These are phyloP conservation scores for Penicillium fimorum DNA, from an alignment of 495 filamentous ascomycete genomes.

Conservation along the genomic window DNA sequence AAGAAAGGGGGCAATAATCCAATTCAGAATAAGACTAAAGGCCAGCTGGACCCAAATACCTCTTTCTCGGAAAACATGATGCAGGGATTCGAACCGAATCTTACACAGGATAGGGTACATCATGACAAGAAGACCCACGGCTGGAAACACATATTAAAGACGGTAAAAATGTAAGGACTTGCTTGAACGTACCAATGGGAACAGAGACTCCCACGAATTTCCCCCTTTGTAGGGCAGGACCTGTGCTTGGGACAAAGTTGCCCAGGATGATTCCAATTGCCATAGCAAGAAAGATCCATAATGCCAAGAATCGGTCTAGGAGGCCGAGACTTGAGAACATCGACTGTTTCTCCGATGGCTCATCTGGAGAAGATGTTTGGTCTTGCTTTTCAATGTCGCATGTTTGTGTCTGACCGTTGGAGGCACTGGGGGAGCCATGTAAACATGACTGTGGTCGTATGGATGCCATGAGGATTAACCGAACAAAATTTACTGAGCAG, in stretches of 20 bases:
- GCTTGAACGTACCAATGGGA: constrained; percentile 65
- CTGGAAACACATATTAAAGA: constrained; percentile 34
- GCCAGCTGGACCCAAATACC: constrained; percentile 75
- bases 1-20: constrained; percentile 84
- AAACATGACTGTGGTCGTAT: not conserved
- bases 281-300: constrained; percentile 91
- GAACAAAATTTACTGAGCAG: not conserved
- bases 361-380: not conserved
- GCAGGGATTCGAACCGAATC: constrained; percentile 78
- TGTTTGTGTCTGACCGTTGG: not conserved
- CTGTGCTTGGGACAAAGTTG: constrained; percentile 69
- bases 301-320: constrained; percentile 73
- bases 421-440: not conserved
- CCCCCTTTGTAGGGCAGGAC: constrained; percentile 65
- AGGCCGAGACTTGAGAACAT: constrained; percentile 59
- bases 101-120: constrained; percentile 97
- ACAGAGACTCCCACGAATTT: constrained; percentile 74
- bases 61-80: constrained; percentile 60
- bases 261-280: constrained; percentile 74
- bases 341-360: constrained; percentile 16
- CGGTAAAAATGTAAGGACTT: not conserved
- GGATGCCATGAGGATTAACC: not conserved
- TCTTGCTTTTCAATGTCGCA: constrained; percentile 23
- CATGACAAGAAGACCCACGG: constrained; percentile 82
- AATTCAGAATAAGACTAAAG: constrained; percentile 80